phyloP scores from a whole-genome alignment of 495 filamentous ascomycete genomes.

The Hypoxylon rickii region DNA sequence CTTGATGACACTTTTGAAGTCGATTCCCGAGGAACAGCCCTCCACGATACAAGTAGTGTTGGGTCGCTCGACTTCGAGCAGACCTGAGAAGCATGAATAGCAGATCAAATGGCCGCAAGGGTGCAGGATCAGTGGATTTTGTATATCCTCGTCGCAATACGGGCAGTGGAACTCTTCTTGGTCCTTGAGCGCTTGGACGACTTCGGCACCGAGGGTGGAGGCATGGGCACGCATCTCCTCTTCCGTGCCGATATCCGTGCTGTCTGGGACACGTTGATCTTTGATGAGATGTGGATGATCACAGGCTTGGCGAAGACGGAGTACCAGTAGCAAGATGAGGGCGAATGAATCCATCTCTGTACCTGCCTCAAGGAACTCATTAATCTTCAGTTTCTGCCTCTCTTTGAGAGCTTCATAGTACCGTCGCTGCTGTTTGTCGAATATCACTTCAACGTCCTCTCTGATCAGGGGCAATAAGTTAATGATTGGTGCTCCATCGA shows the following conservation, averaged over 20 bases:
- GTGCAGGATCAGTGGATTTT: constrained; percentile 77
- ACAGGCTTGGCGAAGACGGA: constrained; percentile 89
- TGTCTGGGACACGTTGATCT: constrained; percentile 66
- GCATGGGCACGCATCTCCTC: constrained; percentile 70
- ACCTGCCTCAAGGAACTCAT: constrained; percentile 73
- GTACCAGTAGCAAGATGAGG: constrained; percentile 80
- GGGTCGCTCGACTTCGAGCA: constrained; percentile 69
- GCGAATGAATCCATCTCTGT: constrained; percentile 80
- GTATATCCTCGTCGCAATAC: constrained; percentile 76
- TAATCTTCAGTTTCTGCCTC: constrained; percentile 70
- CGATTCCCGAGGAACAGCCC: no score
- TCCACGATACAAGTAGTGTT: constrained; percentile 63
- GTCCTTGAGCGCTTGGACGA: constrained; percentile 70
- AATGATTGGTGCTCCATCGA: constrained; percentile 86
- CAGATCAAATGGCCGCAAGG: constrained; percentile 88
- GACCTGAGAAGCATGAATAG: constrained; percentile 74
- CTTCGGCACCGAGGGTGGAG: constrained; percentile 59
- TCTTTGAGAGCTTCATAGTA: constrained; percentile 76
- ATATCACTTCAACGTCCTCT: constrained; percentile 68
- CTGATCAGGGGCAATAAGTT: constrained; percentile 71
- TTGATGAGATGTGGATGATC: constrained; percentile 91
- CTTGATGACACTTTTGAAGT: constrained; percentile 72
- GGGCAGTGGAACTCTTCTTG: constrained; percentile 67
- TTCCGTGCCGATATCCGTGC: constrained; percentile 47
- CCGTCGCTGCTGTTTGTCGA: constrained; percentile 70